Percentiles rank a stretch among this genome's conserved stretches.
These are phyloP conservation scores for Schwanniomyces sp. DNA, from an alignment of 805 yeast genomes.

Conservation along the genomic window DNA sequence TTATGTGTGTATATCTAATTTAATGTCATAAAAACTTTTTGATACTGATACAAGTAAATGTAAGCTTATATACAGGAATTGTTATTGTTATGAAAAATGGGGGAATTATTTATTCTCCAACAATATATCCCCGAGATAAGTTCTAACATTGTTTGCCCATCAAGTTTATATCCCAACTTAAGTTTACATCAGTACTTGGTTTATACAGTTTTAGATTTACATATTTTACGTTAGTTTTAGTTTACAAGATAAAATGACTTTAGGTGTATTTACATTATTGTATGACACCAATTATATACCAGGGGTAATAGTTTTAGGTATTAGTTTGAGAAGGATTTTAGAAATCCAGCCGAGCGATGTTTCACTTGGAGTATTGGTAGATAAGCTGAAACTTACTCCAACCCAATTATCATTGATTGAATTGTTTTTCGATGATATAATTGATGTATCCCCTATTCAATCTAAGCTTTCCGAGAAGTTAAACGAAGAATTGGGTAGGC, in stretches of 20 bases:
- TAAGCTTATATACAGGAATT: not conserved
- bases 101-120: too few relatives aligned
- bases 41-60: not conserved
- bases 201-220: too few relatives aligned
- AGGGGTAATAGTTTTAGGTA: conserved; percentile 55
- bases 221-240: too few relatives aligned
- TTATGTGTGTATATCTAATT: conserved; percentile 22
- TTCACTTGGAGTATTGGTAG: conserved; percentile 33
- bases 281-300: conserved; percentile 54
- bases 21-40: conserved; percentile 17
- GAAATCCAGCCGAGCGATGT: conserved; percentile 6
- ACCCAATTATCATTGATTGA: conserved; percentile 27
- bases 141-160: not conserved
- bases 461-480: conserved; percentile 27
- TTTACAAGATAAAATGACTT: conserved; percentile 15
- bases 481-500: conserved; percentile 41
- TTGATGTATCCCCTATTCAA: conserved; percentile 24
- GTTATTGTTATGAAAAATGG: too few relatives aligned
- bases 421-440: conserved; percentile 27
- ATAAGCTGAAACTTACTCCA: conserved; percentile 21
- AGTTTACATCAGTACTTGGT: too few relatives aligned
- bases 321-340: conserved; percentile 21
- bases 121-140: not conserved
- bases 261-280: conserved; percentile 48
- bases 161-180: too few relatives aligned